Conservation (phyloP, 2,329 filamentous ascomycete species). For the Claviceps africana region DNA sequence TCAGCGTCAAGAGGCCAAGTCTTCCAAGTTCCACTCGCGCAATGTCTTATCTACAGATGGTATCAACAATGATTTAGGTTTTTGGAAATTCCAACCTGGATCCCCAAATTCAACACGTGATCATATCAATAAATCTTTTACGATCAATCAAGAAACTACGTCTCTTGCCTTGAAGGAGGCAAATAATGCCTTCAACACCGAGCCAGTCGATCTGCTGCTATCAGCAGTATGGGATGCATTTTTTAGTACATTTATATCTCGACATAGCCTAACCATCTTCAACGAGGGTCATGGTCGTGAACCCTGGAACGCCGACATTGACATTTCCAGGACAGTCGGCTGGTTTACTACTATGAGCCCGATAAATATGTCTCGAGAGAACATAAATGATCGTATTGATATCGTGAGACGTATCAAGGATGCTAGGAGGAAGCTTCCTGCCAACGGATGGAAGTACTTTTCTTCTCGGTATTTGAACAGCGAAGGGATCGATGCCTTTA, state of each 20-base stretch:
- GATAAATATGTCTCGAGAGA: conserved; percentile 4
- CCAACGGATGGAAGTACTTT: conserved; percentile 4
- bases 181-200: conserved; percentile 10
- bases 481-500: neutral
- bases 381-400: neutral
- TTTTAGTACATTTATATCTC: conserved; percentile 14
- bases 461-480: neutral
- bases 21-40: neutral
- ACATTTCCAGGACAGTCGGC: conserved; percentile 21
- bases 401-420: neutral
- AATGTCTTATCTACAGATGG: neutral
- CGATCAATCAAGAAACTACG: conserved; percentile 3
- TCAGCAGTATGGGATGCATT: conserved; percentile 18
- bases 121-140: conserved; percentile 1
- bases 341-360: conserved; percentile 25
- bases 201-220: conserved; percentile 19
- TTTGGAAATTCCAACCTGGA: neutral
- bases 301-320: conserved; percentile 15
- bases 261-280: conserved; percentile 15
- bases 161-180: conserved; percentile 3
- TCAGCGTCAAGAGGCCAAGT: conserved; percentile 17
- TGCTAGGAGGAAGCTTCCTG: neutral
- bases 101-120: conserved; percentile 1
- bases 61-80: neutral
- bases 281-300: conserved; percentile 15